phyloP scores from a whole-genome alignment of 495 filamentous ascomycete genomes.

The Xylaria flabelliformis region DNA sequence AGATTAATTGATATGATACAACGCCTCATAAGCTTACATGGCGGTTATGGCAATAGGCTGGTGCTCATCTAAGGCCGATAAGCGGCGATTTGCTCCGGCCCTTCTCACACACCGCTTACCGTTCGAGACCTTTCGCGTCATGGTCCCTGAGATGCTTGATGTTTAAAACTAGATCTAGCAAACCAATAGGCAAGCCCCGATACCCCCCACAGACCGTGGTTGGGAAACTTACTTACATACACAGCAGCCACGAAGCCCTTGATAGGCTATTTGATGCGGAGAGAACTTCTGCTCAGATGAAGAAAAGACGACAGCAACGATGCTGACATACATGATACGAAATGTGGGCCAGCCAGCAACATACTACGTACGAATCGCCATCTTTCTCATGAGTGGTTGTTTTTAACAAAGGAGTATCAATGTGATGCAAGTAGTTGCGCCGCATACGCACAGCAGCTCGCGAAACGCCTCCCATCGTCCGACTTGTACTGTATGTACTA shows the following conservation, averaged over 20 bases:
- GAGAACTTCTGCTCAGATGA: background rate
- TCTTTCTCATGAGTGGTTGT: background rate
- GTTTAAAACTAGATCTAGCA: background rate
- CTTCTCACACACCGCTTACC: background rate
- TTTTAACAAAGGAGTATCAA: background rate
- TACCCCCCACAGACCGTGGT: background rate
- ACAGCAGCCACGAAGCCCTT: background rate
- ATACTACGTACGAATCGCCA: background rate
- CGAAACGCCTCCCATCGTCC: background rate
- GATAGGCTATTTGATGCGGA: constrained; percentile 2
- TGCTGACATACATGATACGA: background rate
- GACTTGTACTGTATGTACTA: background rate
- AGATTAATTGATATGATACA: background rate
- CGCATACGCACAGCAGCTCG: constrained; percentile 7
- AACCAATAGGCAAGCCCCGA: background rate
- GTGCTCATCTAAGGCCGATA: background rate
- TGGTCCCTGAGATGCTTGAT: background rate
- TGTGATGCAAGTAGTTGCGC: background rate
- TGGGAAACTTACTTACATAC: background rate
- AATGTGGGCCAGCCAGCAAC: background rate
- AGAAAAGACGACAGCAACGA: background rate
- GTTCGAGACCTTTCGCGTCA: background rate
- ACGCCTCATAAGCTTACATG: constrained; percentile 19
- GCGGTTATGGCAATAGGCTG: background rate
- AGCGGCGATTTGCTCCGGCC: constrained; percentile 7